Conservation (phyloP, 2,329 filamentous ascomycete species). For the Fusarium nisikadoi region DNA sequence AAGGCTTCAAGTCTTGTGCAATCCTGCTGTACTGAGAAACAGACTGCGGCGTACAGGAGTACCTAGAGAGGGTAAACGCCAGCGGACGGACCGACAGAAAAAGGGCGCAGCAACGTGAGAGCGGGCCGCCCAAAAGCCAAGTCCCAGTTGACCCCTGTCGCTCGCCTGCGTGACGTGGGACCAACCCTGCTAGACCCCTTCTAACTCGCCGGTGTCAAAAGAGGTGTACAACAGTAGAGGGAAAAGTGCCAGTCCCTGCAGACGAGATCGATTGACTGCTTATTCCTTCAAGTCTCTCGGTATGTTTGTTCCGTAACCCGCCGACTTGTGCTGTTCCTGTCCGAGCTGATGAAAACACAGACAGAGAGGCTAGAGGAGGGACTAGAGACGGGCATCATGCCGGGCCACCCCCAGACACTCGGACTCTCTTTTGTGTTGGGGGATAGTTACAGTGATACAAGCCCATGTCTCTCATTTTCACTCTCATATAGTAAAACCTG, state of each 20-base stretch:
- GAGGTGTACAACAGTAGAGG: background rate
- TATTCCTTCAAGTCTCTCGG: background rate
- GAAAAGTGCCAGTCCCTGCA: constrained; percentile 8
- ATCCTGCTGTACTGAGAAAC: background rate
- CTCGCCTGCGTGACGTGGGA: constrained; percentile 16
- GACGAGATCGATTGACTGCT: constrained; percentile 27
- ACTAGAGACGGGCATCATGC: background rate
- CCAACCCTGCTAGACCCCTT: constrained; percentile 1
- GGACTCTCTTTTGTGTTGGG: constrained; percentile 1
- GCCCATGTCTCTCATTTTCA: constrained; percentile 11
- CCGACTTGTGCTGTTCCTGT: constrained; percentile 4
- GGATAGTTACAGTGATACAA: constrained; percentile 2
- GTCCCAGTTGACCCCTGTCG: constrained; percentile 12
- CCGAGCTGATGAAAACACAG: constrained; percentile 3
- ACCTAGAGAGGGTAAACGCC: background rate
- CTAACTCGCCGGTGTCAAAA: background rate
- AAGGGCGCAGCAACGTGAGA: constrained; percentile 11
- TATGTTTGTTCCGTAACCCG: constrained; percentile 26
- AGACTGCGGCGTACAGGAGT: background rate
- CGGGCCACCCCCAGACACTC: constrained; percentile 16
- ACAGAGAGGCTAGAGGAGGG: background rate
- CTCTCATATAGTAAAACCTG: background rate
- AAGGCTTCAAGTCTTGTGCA: background rate
- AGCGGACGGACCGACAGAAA: constrained; percentile 4
- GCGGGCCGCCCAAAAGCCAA: constrained; percentile 26